Conservation (phyloP, 2,329 filamentous ascomycete species). For the Ceratocystis alfenasii region DNA sequence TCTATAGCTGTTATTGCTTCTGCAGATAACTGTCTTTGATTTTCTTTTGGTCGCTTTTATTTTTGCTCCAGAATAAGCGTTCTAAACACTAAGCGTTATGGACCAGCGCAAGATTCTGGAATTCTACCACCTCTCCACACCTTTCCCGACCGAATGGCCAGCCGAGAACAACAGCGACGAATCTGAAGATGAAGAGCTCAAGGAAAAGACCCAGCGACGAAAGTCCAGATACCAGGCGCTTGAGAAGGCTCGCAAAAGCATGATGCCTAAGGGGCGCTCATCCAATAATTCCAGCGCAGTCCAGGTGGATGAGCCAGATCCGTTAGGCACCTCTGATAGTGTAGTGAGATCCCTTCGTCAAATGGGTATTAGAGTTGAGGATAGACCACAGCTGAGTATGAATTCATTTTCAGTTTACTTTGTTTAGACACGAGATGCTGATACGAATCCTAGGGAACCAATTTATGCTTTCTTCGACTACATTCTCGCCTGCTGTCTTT, state of each 20-base stretch:
- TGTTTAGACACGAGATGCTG: slow-evolving; percentile 11
- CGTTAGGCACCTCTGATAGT: slow-evolving; percentile 75
- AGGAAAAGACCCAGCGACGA: slow-evolving; percentile 42
- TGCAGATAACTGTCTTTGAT: not conserved
- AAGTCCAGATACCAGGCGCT: slow-evolving; percentile 78
- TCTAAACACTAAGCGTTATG: slow-evolving; percentile 33
- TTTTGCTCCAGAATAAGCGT: not conserved
- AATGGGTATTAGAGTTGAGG: slow-evolving; percentile 68
- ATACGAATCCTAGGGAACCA: slow-evolving; percentile 53
- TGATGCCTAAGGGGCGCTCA: slow-evolving; percentile 36
- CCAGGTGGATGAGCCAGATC: slow-evolving; percentile 85
- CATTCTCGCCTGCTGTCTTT: slow-evolving; percentile 85
- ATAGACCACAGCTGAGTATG: slow-evolving; percentile 65
- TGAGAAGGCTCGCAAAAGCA: slow-evolving; percentile 57
- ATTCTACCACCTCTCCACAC: slow-evolving; percentile 73
- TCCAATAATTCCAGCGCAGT: slow-evolving; percentile 51
- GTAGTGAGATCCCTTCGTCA: slow-evolving; percentile 70
- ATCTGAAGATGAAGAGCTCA: slow-evolving; percentile 46
- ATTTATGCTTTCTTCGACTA: slow-evolving; percentile 89
- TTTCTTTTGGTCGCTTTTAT: not conserved
- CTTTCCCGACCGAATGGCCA: slow-evolving; percentile 78
- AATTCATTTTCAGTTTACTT: slow-evolving; percentile 25
- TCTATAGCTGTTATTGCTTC: not conserved
- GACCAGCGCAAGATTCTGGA: slow-evolving; percentile 67
- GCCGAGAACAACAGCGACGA: slow-evolving; percentile 60